Percentiles rank a stretch among this genome's conserved stretches.
Conservation (phyloP, 2,329 filamentous ascomycete species). For the Cytospora paraplurivora region DNA sequence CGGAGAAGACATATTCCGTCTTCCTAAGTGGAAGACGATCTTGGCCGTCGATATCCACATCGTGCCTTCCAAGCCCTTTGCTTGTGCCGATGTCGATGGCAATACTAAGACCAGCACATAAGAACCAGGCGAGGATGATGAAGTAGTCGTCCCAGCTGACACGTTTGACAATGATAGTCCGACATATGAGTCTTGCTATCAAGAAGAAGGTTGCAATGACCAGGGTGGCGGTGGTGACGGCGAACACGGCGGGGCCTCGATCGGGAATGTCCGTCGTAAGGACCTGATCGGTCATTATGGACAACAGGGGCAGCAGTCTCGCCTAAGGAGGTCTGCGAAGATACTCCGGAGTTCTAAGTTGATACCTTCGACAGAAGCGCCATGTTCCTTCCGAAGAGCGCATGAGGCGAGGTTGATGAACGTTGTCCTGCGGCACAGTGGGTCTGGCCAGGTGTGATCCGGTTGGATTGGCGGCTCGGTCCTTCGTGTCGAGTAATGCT, state of each 20-base stretch:
- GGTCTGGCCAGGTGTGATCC: not conserved
- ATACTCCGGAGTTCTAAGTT: constrained; percentile 16
- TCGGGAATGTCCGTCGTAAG: constrained; percentile 42
- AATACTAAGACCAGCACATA: constrained; percentile 68
- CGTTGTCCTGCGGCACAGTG: not conserved
- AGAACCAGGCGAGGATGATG: constrained; percentile 76
- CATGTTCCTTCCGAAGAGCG: constrained; percentile 17
- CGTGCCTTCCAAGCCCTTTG: constrained; percentile 69
- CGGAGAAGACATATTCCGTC: constrained; percentile 65
- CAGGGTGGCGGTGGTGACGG: constrained; percentile 70
- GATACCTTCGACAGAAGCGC: constrained; percentile 12
- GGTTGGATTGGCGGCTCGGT: not conserved
- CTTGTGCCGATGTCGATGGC: constrained; percentile 65
- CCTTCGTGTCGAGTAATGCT: not conserved
- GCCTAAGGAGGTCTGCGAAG: constrained; percentile 22
- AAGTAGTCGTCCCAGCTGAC: constrained; percentile 78
- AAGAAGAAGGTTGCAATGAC: constrained; percentile 75
- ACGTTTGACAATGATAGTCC: constrained; percentile 71
- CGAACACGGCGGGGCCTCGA: constrained; percentile 64
- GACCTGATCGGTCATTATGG: constrained; percentile 18
- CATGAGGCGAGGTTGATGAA: constrained; percentile 13
- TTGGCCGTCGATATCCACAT: constrained; percentile 57
- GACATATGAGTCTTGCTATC: constrained; percentile 70
- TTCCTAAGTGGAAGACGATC: constrained; percentile 56
- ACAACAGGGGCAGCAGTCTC: not conserved